These are phyloP conservation scores for Condylostoma magnum DNA, from an alignment of 169 alveolate species.

Conservation along the genomic window DNA sequence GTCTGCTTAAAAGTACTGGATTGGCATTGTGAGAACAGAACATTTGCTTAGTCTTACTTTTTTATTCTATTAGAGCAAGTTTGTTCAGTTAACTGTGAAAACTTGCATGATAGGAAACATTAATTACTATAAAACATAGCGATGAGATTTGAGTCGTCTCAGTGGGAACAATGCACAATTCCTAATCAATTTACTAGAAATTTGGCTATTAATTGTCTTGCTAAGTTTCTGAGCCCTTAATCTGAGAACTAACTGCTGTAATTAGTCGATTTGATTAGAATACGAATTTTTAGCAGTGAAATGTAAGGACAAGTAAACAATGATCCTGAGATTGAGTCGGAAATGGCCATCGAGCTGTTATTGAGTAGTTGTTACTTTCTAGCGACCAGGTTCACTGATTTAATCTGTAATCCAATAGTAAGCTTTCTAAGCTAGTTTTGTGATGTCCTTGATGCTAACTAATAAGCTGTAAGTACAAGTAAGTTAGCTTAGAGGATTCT, in stretches of 20 bases:
- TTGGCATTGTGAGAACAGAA: slow-evolving; percentile 11
- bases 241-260: not conserved
- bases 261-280: not conserved
- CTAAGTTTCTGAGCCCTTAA: slow-evolving; percentile 16
- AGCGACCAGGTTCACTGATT: not conserved
- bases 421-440: not conserved
- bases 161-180: no score
- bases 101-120: not conserved
- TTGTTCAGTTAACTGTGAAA: not conserved
- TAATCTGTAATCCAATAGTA: not conserved
- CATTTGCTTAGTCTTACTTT: not conserved
- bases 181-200: not conserved
- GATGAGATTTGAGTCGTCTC: not conserved
- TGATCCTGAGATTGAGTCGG: not conserved
- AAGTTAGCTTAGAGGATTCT: not conserved
- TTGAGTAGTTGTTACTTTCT: not conserved
- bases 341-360: not conserved
- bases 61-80: slow-evolving; percentile 18
- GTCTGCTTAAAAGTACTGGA: slow-evolving; percentile 25
- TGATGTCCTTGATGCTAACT: not conserved
- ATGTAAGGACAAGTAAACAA: not conserved
- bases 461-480: not conserved
- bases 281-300: slow-evolving; percentile 13
- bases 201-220: not conserved
- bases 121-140: not conserved